A percentile compares a stretch with the other conserved stretches of the same genome.
phyloP scores from a whole-genome alignment of 2,329 filamentous ascomycete genomes.

The Alternaria triticimaculans region DNA sequence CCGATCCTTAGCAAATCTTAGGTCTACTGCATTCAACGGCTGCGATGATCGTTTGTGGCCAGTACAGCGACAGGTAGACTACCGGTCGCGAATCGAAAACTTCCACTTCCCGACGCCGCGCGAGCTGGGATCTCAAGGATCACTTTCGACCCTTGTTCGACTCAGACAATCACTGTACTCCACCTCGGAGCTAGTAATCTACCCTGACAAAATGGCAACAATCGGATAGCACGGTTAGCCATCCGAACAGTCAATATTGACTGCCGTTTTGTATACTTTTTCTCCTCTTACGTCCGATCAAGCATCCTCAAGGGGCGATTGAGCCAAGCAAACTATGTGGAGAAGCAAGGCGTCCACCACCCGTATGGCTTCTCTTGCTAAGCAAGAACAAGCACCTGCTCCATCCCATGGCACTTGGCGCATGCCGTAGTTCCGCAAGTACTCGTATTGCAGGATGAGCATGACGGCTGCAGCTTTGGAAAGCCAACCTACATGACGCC shows the following conservation, averaged over 20 bases:
- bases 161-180: background rate
- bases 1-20: background rate
- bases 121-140: background rate
- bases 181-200: background rate
- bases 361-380: background rate
- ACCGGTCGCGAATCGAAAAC: background rate
- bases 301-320: background rate
- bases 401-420: background rate
- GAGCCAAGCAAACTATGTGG: background rate
- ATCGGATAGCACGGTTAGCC: background rate
- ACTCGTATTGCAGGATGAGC: background rate
- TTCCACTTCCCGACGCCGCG: background rate
- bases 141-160: background rate
- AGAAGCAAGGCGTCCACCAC: background rate
- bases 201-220: background rate
- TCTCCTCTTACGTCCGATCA: background rate
- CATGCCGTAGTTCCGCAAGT: background rate
- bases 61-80: background rate
- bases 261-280: background rate
- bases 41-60: background rate
- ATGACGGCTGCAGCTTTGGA: background rate
- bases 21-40: background rate
- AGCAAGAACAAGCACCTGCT: background rate
- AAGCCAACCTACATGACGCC: background rate
- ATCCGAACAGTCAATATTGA: background rate